Base-by-base conservation (phyloP, 805 yeast species). In the Saccharomycopsis malanga region DNA sequence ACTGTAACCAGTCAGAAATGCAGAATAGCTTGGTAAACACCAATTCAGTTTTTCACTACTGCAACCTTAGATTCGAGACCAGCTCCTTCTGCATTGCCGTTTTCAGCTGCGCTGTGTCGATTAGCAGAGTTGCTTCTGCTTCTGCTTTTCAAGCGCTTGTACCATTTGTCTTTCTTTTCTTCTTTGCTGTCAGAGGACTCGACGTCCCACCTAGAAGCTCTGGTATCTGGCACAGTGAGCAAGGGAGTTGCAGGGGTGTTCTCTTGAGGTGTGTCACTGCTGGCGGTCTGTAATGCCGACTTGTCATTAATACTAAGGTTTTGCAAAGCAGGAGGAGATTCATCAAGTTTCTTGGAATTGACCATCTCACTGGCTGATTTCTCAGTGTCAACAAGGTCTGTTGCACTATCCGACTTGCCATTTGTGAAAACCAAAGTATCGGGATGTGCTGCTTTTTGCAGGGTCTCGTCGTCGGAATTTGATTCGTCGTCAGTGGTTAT, bases 91-190 rank as follows among this genome's bases (percentile, higher is more conserved):
- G 7, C 12, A 27, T 27, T 12, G 12, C 7, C 30, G 12, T 12
- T 27, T 27, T 12, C 30, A 9, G 30, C 7, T 9, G 12, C 12
- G 7, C 12, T 12, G 7, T 7, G 12, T 27, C 30, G 12, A 27
- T 27, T 27, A 9, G 30, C 30, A 9, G 30, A 27, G 7, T 12
- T 27, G 15, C 41, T 37, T 30, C 44, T 27, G 17, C 36, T 25
- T 30, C 44, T 25, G 15, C 44, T 41, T 30, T 25, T 41, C n/a
- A 41, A 41, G 9, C 44, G 27, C 14, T 27, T 41, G 36, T 29
- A 41, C 44, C 44, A 41, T 21, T 41, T 41, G 12, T 32, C 44
- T 27, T 41, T 41, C 23, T 41, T 41, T 15, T 41, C 37, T 15
- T 27, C 22, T 12, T 30, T 30, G 6, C 27, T 12, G 30, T 18